Evolutionary conservation across 2,329 filamentous ascomycete genomes (phyloP), one percentile per base, ranked within the genome.

Genomic region (Biscogniauxia sp.): DNA sequence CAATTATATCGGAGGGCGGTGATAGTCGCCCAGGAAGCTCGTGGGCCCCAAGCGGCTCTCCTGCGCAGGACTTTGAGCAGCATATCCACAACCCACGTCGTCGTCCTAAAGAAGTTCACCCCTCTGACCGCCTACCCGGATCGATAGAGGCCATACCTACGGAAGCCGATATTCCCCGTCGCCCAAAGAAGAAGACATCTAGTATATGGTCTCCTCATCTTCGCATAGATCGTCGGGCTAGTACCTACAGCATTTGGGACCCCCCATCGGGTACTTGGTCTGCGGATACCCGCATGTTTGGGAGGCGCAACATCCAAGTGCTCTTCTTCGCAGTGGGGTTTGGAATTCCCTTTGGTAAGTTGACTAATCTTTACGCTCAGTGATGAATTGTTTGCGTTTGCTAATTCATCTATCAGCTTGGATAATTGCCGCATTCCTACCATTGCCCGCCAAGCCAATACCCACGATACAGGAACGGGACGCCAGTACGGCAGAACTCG

Each of bases 381-480:
- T 17, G 7, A 3, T 28, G 20, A 20, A 13, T 25, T 51, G 32
- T 17, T 45, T 51, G 32, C 32, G 56, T 19, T 57, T 52, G 55
- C 62, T 70, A 59, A 70, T 53, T 59, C 20, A 9, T 57, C 62
- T 52, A 57, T 54, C 67, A 89, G 89, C 88, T 58, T 96, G 92
- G 92, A 90, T 94, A 78, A 80, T 92, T 64, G 92, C 88, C 1
- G 85, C 91, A 1, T 82, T 93, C 57, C 79, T 95, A 13, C 90
- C 91, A 1, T 76, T 96, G 6, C 90, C 90, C 9, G 78, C 79
- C 1, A 82, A 82, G 58, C 83, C 87, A 8, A 76, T 79, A 20
- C 68, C 76, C 1, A 77, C 82, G 19, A 84, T 86, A 74, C 77
- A 80, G 49, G 81, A 88, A 69, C 74, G 69, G 26, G 70, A 77